Evolutionary conservation across 441 rosid genomes (phyloP).

Genomic region (Populus trichocarpa): DNA sequence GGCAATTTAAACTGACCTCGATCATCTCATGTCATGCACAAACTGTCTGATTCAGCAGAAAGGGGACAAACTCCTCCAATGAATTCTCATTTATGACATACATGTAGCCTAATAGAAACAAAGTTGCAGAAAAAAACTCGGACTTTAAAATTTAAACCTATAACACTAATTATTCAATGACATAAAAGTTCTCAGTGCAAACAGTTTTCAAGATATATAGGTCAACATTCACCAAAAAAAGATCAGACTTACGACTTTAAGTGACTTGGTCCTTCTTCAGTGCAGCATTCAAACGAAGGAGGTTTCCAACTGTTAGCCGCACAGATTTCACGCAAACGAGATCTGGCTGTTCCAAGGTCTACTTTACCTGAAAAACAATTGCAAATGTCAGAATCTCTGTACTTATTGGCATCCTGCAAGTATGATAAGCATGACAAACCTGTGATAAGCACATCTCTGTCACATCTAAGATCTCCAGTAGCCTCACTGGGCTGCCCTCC

Average conservation of each 20-base stretch:
- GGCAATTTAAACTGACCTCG: neutral
- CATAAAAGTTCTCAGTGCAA: neutral
- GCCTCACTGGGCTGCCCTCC: constrained; percentile 19
- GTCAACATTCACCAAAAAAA: neutral
- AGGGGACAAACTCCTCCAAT: neutral
- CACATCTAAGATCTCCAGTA: constrained; percentile 26
- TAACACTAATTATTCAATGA: neutral
- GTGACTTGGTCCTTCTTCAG: constrained; percentile 82
- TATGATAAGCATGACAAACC: constrained; percentile 26
- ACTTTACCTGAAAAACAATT: constrained; percentile 41
- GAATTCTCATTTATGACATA: neutral
- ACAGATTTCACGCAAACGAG: constrained; percentile 66
- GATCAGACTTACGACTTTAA: constrained; percentile 53
- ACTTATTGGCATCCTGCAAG: neutral
- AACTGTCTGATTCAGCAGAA: neutral
- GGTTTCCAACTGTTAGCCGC: constrained; percentile 71
- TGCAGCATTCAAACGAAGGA: constrained; percentile 68
- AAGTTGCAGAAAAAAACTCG: neutral
- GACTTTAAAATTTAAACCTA: neutral
- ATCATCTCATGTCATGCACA: neutral
- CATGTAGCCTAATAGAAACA: neutral
- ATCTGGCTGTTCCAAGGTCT: constrained; percentile 46
- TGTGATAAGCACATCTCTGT: constrained; percentile 16
- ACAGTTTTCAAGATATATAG: neutral
- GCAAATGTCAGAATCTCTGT: constrained; percentile 14